These are phyloP conservation scores for Fusarium ambrosium DNA, from an alignment of 2,329 filamentous ascomycete species.

Conservation along the genomic window DNA sequence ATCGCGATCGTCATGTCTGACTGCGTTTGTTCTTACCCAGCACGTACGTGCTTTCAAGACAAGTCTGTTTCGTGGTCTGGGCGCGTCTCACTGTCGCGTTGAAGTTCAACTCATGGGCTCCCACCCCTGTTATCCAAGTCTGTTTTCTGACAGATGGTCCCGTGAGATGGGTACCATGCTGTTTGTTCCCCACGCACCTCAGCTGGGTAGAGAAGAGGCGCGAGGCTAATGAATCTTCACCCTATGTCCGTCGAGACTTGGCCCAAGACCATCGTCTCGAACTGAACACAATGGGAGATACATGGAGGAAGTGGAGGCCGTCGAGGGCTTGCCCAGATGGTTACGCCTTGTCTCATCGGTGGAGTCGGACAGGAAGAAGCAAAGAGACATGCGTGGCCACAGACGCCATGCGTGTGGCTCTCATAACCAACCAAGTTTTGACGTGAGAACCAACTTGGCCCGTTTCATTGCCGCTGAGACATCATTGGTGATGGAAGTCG, in stretches of 20 bases:
- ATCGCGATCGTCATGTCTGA: not conserved
- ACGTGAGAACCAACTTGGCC: not conserved
- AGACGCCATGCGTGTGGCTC: conserved; percentile 22
- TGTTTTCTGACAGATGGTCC: conserved; percentile 2
- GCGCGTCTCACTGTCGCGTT: conserved; percentile 3
- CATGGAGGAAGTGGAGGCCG: conserved; percentile 3
- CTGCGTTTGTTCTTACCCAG: not conserved
- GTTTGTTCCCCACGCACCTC: conserved; percentile 15
- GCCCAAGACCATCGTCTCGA: conserved; percentile 21
- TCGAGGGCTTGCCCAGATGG: conserved; percentile 3
- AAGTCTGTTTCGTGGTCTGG: not conserved
- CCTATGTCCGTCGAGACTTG: conserved; percentile 16
- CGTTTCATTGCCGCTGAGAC: conserved; percentile 6
- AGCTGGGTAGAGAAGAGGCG: conserved; percentile 21
- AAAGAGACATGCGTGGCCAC: conserved; percentile 18
- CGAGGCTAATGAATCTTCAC: conserved; percentile 34
- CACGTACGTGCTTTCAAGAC: not conserved
- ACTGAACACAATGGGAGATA: conserved; percentile 15
- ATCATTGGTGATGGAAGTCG: conserved; percentile 7
- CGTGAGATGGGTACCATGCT: conserved; percentile 23
- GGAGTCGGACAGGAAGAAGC: conserved; percentile 23
- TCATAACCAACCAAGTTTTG: conserved; percentile 12
- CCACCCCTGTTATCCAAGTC: conserved; percentile 1
- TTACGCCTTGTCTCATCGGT: conserved; percentile 26
- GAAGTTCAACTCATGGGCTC: not conserved